These are phyloP conservation scores for Bipolaris victoriae DNA, from an alignment of 2,329 filamentous ascomycete species.

Conservation along the genomic window DNA sequence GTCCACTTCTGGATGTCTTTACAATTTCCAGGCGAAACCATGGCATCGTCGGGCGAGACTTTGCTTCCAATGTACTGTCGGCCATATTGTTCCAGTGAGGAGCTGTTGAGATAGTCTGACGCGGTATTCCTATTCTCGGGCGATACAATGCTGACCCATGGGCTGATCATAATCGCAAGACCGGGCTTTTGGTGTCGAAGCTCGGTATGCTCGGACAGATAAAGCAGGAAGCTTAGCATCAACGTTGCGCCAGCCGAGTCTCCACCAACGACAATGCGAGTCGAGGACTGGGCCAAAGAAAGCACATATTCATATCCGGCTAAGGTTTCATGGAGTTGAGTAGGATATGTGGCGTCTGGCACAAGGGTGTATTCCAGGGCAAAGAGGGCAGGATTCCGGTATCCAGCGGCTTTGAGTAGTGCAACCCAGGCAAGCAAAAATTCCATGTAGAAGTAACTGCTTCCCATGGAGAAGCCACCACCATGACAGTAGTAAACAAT, in stretches of 20 bases:
- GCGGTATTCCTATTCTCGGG: conserved; percentile 69
- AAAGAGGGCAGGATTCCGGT: conserved; percentile 77
- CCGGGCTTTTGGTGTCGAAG: conserved; percentile 58
- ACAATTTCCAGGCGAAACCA: conserved; percentile 74
- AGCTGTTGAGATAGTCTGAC: conserved; percentile 76
- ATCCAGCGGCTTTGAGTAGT: conserved; percentile 69
- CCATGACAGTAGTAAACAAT: conserved; percentile 85
- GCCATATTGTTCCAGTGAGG: conserved; percentile 72
- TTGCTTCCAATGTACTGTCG: conserved; percentile 68
- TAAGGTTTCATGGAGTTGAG: conserved; percentile 72
- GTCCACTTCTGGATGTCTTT: conserved; percentile 70
- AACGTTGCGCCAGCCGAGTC: conserved; percentile 82
- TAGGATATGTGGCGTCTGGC: conserved; percentile 74
- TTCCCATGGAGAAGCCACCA: conserved; percentile 84
- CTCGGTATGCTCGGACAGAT: conserved; percentile 61
- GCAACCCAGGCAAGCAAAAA: conserved; percentile 76
- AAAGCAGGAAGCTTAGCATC: conserved; percentile 73
- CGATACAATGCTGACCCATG: conserved; percentile 78
- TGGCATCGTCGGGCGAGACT: conserved; percentile 58
- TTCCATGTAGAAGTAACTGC: conserved; percentile 79
- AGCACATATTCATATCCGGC: conserved; percentile 75
- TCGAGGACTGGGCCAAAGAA: conserved; percentile 62
- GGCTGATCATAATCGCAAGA: conserved; percentile 76
- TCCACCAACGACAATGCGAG: conserved; percentile 72
- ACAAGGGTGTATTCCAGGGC: conserved; percentile 82